phyloP scores from a whole-genome alignment of 2,329 filamentous ascomycete species.

The Podosphaera xanthii region DNA sequence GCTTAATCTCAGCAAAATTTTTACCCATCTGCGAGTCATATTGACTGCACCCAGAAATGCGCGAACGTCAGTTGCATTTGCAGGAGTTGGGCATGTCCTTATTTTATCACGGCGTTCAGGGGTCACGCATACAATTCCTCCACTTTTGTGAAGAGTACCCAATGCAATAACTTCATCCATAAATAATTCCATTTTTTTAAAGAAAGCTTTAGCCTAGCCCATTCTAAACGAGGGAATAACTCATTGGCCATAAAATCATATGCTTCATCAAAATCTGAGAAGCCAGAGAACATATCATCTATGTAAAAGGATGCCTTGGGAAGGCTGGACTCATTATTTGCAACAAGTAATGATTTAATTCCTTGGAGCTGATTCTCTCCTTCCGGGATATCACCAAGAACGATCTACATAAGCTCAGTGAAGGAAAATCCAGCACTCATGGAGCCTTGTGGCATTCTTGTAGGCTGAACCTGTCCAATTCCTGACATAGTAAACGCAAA shows the following conservation, averaged over 20 bases:
- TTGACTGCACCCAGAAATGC: background rate
- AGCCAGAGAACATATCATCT: too few relatives aligned
- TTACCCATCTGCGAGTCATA: background rate
- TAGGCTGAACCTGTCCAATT: too few relatives aligned
- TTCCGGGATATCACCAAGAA: background rate
- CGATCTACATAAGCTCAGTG: too few relatives aligned
- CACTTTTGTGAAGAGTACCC: background rate
- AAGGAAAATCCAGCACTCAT: too few relatives aligned
- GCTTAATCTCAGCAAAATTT: background rate
- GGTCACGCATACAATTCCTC: background rate
- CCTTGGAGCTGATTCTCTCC: background rate
- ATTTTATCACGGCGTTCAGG: background rate
- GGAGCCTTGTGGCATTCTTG: too few relatives aligned
- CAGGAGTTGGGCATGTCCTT: background rate
- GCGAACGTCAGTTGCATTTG: background rate
- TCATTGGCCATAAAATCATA: too few relatives aligned
- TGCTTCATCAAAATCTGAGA: too few relatives aligned
- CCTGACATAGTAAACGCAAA: too few relatives aligned
- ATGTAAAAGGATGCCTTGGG: too few relatives aligned
- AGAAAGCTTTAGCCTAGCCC: too few relatives aligned
- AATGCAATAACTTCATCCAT: background rate
- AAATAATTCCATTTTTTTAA: background rate
- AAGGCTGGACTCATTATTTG: background rate
- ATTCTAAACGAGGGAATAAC: too few relatives aligned
- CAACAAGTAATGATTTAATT: background rate